These are phyloP conservation scores for Penicillium thymicola DNA, from an alignment of 2,329 filamentous ascomycete genomes.

Conservation along the genomic window DNA sequence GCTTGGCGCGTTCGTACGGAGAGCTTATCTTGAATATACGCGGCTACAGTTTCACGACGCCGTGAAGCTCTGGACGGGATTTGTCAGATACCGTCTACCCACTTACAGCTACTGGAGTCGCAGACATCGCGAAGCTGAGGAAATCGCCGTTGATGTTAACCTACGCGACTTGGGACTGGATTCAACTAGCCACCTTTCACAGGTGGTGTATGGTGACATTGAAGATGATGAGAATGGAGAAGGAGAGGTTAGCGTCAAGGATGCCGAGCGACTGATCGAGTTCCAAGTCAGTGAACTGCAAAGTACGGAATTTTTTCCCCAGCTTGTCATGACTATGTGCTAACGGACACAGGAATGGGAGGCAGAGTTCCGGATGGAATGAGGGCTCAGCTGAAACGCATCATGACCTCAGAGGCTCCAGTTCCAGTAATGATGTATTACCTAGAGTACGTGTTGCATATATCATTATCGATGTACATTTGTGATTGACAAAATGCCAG, in stretches of 20 bases:
- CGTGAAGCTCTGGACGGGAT: conserved; percentile 74
- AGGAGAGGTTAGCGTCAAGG: conserved; percentile 65
- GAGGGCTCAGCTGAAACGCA: conserved; percentile 64
- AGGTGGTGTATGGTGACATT: conserved; percentile 51
- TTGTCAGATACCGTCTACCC: conserved; percentile 75
- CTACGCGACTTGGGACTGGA: conserved; percentile 58
- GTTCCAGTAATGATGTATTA: conserved; percentile 74
- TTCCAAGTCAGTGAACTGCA: conserved; percentile 89
- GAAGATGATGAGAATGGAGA: conserved; percentile 41
- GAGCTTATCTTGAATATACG: conserved; percentile 74
- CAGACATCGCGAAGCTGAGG: conserved; percentile 47
- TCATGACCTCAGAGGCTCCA: conserved; percentile 65
- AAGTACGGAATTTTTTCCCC: conserved; percentile 49
- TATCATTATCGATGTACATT: background rate
- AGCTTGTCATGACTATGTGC: conserved; percentile 1
- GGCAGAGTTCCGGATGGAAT: conserved; percentile 73
- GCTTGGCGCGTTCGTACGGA: conserved; percentile 74
- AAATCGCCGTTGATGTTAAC: conserved; percentile 60
- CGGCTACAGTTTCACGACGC: conserved; percentile 76
- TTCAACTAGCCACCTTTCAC: conserved; percentile 47
- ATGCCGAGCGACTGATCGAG: conserved; percentile 76
- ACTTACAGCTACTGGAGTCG: conserved; percentile 62
- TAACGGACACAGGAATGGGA: conserved; percentile 61
- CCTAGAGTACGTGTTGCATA: conserved; percentile 54
- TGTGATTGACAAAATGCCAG: conserved; percentile 41